A percentile compares a stretch with the other conserved stretches of the same genome.
phyloP scores from a whole-genome alignment of 805 yeast genomes.

The Candida gorgasii region DNA sequence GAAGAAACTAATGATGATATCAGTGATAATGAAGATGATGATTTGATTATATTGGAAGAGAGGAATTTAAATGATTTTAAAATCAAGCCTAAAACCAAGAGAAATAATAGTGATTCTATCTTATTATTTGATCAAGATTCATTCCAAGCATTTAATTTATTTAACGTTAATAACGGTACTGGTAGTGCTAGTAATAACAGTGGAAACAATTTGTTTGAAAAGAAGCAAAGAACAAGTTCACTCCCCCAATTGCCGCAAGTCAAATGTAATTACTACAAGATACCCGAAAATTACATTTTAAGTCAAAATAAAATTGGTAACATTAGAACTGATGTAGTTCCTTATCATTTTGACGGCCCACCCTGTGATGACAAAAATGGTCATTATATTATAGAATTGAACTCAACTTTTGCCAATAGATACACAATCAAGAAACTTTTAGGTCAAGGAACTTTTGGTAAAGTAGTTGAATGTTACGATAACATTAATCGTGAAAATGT shows the following conservation, averaged over 20 bases:
- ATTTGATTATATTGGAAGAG: slow-evolving; percentile 39
- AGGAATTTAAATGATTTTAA: slow-evolving; percentile 19
- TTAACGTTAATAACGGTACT: slow-evolving; percentile 33
- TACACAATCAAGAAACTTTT: slow-evolving; percentile 66
- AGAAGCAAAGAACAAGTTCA: slow-evolving; percentile 44
- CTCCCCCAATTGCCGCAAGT: slow-evolving; percentile 48
- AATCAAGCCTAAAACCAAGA: slow-evolving; percentile 18
- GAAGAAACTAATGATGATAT: slow-evolving; percentile 9
- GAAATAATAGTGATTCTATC: slow-evolving; percentile 39
- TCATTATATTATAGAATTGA: slow-evolving; percentile 62
- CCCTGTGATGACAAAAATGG: slow-evolving; percentile 72
- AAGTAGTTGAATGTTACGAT: slow-evolving; percentile 84
- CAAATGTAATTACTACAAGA: slow-evolving; percentile 39
- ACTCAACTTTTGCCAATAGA: slow-evolving; percentile 70
- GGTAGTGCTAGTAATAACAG: slow-evolving; percentile 14
- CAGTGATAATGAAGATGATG: slow-evolving; percentile 26
- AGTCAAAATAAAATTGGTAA: slow-evolving; percentile 40
- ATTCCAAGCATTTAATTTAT: slow-evolving; percentile 43
- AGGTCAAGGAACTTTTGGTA: slow-evolving; percentile 94
- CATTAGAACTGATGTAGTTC: slow-evolving; percentile 39
- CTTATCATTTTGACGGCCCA: slow-evolving; percentile 30
- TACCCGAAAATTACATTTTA: slow-evolving; percentile 37
- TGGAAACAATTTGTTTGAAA: slow-evolving; percentile 4
- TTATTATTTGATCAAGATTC: slow-evolving; percentile 39
- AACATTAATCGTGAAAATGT: slow-evolving; percentile 56